A percentile compares a stretch with the other conserved stretches of the same genome.
These are phyloP conservation scores for Eimeria zaria DNA, from an alignment of 169 alveolate genomes.

Conservation along the genomic window DNA sequence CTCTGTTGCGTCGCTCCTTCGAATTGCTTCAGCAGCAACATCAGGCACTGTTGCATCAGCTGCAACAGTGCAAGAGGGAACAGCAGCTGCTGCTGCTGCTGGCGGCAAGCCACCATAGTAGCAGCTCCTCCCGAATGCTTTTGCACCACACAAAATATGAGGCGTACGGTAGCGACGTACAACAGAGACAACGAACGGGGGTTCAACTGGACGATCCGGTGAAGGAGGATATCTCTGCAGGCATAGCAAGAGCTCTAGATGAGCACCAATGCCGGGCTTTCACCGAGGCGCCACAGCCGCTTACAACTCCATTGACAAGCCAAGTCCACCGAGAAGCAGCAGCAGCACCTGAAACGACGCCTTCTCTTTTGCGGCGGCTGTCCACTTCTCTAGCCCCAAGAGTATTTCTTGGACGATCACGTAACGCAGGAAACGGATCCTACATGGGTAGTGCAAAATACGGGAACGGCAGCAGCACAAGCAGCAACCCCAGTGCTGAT, in stretches of 20 bases:
- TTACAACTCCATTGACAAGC: not conserved
- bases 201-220: not conserved
- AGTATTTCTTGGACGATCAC: constrained; percentile 41
- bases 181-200: constrained; percentile 11
- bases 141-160: constrained; percentile 27
- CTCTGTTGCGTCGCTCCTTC: constrained; percentile 57
- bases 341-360: not conserved
- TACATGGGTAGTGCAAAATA: not conserved
- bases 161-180: not conserved
- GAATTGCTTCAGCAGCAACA: constrained; percentile 64
- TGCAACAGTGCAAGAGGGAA: constrained; percentile 41
- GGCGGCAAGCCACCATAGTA: constrained; percentile 28
- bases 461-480: constrained; percentile 19
- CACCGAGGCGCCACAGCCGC: not conserved
- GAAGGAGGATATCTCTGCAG: not conserved
- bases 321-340: not conserved
- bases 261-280: not conserved
- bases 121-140: constrained; percentile 13
- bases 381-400: constrained; percentile 46
- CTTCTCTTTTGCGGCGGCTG: constrained; percentile 75
- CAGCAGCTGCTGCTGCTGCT: constrained; percentile 76
- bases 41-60: constrained; percentile 29
- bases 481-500: constrained; percentile 7
- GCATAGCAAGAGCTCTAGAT: not conserved
- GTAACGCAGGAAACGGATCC: constrained; percentile 19